Base-by-base conservation (phyloP, 2,329 filamentous ascomycete species). In the Rosellinia necatrix region DNA sequence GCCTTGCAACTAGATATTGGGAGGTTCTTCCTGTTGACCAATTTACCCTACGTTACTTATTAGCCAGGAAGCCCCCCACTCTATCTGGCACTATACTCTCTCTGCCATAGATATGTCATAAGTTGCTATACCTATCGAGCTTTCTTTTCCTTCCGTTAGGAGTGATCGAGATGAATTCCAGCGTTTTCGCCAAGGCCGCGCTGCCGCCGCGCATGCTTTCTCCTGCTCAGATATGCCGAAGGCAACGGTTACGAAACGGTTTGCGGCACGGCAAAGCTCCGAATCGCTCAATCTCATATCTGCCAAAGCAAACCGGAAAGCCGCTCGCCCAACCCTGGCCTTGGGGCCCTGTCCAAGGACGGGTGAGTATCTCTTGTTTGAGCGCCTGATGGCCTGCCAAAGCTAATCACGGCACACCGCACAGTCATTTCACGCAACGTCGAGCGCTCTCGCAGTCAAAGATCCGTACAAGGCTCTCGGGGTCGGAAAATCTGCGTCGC, bases 401-500 rank as follows among this genome's bases (percentile, higher is more conserved):
- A 58, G 48, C 57, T 66, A 60, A 68, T 51, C 29, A 44, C 19
- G 25, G 42, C 15, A 27, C n/a, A 46, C 37, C 46, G 9, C 27
- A 21, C 54, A 85, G 75, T 66, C 76, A 27, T 90, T 88, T 71
- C 86, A 87, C 70, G 83, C 85, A 21, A 88, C 87, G 40, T 69
- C 74, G 40, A 74, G 73, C 40, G 66, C 72, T 5, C 70, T 78
- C 19, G 80, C 80, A 4, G 75, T 84, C 32, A 84, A 90, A 71
- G 90, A 99, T 68, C 94, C 94, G 1, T 99, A 99, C 74, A 84
- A 86, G 63, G 83, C 90, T 3, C 86, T 99, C 24, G 94, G 94
- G 12, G 91, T 99, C 25, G 80, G 80, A 68, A 96, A 93, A 72
- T 82, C 76, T 60, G 91, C 94, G n/a, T 87, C 90, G 1, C 78